Conservation (phyloP, 2,329 filamentous ascomycete species). For the Simplicillium aogashimaense region DNA sequence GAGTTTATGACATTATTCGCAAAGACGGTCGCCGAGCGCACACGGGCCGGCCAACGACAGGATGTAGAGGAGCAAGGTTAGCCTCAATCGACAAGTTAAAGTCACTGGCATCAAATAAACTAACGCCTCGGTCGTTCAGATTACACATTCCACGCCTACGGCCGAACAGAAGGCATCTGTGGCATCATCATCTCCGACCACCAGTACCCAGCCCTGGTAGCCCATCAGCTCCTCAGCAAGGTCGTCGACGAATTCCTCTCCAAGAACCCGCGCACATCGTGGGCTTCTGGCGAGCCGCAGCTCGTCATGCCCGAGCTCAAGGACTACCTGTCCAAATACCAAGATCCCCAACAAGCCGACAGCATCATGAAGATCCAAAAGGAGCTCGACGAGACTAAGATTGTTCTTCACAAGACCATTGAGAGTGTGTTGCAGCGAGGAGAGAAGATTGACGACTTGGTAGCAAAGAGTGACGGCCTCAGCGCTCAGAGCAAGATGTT, state of each 20-base stretch:
- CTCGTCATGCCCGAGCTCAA: slow-evolving; percentile 64
- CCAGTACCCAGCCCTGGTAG: slow-evolving; percentile 67
- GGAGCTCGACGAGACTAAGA: slow-evolving; percentile 96
- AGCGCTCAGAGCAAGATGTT: slow-evolving; percentile 97
- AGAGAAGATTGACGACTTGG: slow-evolving; percentile 92
- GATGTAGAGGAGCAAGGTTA: slow-evolving; percentile 74
- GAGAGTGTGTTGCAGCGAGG: slow-evolving; percentile 78
- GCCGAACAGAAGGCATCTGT: slow-evolving; percentile 62
- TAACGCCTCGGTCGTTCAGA: slow-evolving; percentile 22
- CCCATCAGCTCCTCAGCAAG: slow-evolving; percentile 79
- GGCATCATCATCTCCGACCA: slow-evolving; percentile 71
- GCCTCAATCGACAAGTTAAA: background rate
- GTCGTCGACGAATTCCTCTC: slow-evolving; percentile 78
- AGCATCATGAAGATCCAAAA: slow-evolving; percentile 93
- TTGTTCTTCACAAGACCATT: slow-evolving; percentile 94
- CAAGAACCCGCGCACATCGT: slow-evolving; percentile 62
- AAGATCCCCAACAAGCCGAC: slow-evolving; percentile 82
- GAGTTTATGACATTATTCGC: slow-evolving; percentile 76
- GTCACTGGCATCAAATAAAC: slow-evolving; percentile 1
- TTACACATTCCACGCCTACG: slow-evolving; percentile 72
- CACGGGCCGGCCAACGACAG: slow-evolving; percentile 69
- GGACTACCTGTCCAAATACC: slow-evolving; percentile 65
- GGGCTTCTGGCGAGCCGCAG: slow-evolving; percentile 42
- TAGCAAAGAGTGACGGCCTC: slow-evolving; percentile 85
- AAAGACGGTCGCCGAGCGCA: slow-evolving; percentile 81